These are phyloP conservation scores for Hortaea werneckii DNA, from an alignment of 2,329 filamentous ascomycete genomes.

Conservation along the genomic window DNA sequence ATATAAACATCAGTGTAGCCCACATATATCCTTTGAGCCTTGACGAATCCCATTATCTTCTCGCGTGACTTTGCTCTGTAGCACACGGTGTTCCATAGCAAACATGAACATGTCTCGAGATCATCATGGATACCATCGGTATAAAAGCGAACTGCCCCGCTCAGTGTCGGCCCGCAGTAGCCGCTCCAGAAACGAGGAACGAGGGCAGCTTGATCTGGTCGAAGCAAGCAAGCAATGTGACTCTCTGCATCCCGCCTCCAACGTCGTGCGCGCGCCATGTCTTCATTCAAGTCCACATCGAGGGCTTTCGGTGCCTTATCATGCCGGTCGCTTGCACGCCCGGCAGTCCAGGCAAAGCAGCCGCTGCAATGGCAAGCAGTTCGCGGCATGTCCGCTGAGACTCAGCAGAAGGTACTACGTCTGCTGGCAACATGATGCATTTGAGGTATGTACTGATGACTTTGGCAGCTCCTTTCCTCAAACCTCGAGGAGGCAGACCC, in stretches of 20 bases:
- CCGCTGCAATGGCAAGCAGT: conserved; percentile 27
- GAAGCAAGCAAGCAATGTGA: background rate
- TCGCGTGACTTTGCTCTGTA: too few relatives aligned
- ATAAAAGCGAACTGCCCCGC: background rate
- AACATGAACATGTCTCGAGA: too few relatives aligned
- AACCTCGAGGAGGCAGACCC: conserved; percentile 78
- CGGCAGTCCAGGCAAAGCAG: conserved; percentile 18
- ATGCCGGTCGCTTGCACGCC: conserved; percentile 21
- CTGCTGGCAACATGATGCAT: background rate
- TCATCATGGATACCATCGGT: too few relatives aligned
- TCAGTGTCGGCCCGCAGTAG: background rate
- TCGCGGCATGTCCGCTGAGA: conserved; percentile 33
- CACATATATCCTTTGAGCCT: too few relatives aligned
- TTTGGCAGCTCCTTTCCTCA: conserved; percentile 61
- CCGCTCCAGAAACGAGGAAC: background rate
- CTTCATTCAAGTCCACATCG: conserved; percentile 30
- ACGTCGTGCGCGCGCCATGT: conserved; percentile 23
- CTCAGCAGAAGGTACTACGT: conserved; percentile 38
- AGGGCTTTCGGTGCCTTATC: conserved; percentile 30
- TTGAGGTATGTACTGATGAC: conserved; percentile 5
- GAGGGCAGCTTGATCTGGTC: background rate
- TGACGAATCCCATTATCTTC: too few relatives aligned
- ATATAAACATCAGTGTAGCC: too few relatives aligned
- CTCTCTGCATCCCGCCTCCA: background rate
- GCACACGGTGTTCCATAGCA: too few relatives aligned